phyloP scores from a whole-genome alignment of 495 filamentous ascomycete genomes.

The Cladorrhinum samala region DNA sequence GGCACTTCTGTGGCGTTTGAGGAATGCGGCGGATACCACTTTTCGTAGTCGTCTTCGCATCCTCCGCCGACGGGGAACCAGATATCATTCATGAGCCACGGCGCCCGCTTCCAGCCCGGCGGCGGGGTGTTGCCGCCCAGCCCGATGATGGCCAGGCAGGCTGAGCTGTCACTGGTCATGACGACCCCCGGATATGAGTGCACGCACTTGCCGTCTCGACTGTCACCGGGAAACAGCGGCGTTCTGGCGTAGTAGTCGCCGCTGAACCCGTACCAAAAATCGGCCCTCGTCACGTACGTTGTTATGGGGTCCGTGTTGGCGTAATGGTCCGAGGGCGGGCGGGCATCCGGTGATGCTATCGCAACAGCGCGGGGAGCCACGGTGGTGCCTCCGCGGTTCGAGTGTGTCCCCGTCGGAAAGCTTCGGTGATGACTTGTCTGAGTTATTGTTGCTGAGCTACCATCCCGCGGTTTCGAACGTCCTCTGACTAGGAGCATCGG shows the following conservation, averaged over 20 bases:
- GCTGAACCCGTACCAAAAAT: not conserved
- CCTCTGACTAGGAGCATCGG: not conserved
- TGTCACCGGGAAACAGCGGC: not conserved
- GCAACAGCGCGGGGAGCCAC: not conserved
- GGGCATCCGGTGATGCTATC: not conserved
- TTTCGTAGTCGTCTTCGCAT: constrained; percentile 1
- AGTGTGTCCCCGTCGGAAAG: not conserved
- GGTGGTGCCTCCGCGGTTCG: not conserved
- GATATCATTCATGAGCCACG: not conserved
- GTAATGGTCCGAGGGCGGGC: not conserved
- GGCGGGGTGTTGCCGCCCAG: not conserved
- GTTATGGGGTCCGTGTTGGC: constrained; percentile 1
- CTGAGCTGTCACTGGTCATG: constrained; percentile 1
- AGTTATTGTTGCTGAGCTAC: not conserved
- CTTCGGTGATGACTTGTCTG: not conserved
- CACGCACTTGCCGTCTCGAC: not conserved
- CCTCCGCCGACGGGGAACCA: not conserved
- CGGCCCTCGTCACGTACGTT: not conserved
- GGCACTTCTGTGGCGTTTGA: not conserved
- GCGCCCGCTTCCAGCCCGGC: not conserved
- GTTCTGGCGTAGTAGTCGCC: not conserved
- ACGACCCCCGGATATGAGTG: constrained; percentile 1
- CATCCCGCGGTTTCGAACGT: not conserved
- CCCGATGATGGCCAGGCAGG: not conserved
- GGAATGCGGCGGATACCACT: not conserved